These are phyloP conservation scores for Podaxis sp. DNA, from an alignment of 768 basidiomycete species.

Conservation along the genomic window DNA sequence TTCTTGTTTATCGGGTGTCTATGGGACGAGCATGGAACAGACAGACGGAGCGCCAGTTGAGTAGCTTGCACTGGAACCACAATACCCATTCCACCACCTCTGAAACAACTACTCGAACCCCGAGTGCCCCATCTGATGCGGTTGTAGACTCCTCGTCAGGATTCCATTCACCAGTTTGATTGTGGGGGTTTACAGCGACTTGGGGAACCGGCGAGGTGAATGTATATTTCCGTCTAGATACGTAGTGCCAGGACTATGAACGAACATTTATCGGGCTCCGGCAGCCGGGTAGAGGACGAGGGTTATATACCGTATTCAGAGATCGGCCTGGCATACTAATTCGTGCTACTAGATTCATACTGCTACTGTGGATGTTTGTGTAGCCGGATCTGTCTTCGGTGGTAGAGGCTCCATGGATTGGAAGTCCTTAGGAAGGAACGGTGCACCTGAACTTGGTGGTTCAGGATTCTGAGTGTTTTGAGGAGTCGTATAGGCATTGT, in stretches of 20 bases:
- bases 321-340: background rate
- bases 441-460: slow-evolving; percentile 52
- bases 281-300: no score
- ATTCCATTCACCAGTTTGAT: no score
- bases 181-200: no score
- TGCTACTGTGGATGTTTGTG: slow-evolving; percentile 32
- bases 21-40: background rate
- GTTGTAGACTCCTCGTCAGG: no score
- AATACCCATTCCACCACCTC: background rate
- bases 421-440: slow-evolving; percentile 42
- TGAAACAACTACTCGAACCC: background rate
- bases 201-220: no score
- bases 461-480: slow-evolving; percentile 55
- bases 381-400: slow-evolving; percentile 41
- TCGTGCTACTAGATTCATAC: background rate
- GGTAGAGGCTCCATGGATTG: slow-evolving; percentile 33
- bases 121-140: no score
- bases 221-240: no score
- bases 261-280: no score
- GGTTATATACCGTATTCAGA: background rate
- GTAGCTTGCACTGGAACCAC: background rate
- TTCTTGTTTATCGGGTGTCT: background rate
- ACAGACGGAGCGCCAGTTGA: background rate
- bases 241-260: no score
- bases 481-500: slow-evolving; percentile 36